These are phyloP conservation scores for Colletotrichum cordylinicola DNA, from an alignment of 2,329 filamentous ascomycete genomes.

Conservation along the genomic window DNA sequence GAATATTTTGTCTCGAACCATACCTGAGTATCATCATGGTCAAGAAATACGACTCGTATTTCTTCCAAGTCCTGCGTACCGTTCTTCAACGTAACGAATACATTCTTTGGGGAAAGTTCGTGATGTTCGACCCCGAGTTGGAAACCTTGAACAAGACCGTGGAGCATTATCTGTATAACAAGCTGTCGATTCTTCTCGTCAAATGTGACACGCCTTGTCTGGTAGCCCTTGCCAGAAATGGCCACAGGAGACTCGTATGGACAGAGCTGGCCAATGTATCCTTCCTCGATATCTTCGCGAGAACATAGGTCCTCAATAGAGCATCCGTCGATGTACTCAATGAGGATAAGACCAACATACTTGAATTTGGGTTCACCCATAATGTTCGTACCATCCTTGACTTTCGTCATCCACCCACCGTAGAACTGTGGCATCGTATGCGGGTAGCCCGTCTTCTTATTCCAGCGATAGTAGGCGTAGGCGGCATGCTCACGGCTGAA, in stretches of 20 bases:
- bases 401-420: background rate
- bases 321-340: background rate
- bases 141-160: background rate
- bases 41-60: background rate
- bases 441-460: background rate
- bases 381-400: background rate
- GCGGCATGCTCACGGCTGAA: background rate
- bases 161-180: background rate
- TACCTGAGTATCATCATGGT: background rate
- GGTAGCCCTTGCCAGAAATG: background rate
- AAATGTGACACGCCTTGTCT: too few species aligned
- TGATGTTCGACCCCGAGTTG: background rate
- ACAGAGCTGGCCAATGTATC: background rate
- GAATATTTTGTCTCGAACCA: background rate
- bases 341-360: background rate
- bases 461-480: background rate
- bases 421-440: background rate
- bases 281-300: too few species aligned
- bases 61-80: background rate
- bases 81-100: background rate
- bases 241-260: background rate
- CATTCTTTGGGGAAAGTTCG: constrained; percentile 31
- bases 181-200: background rate
- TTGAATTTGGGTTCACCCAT: background rate
- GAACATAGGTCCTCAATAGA: background rate